These are phyloP conservation scores for Kwoniella heveanensis DNA, from an alignment of 768 basidiomycete species.

Conservation along the genomic window DNA sequence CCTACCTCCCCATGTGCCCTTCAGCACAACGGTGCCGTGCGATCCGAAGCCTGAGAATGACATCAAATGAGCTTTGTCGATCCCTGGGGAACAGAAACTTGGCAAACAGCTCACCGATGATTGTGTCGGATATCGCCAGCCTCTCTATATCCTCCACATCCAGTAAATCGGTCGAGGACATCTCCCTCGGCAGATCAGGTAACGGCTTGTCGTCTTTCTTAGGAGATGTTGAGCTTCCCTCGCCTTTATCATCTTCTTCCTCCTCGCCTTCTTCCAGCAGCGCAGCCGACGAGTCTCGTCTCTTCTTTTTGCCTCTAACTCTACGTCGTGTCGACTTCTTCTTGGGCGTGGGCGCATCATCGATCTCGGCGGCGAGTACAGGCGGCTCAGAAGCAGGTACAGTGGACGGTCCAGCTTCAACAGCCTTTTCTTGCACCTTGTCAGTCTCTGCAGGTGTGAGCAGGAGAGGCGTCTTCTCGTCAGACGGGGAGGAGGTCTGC, in stretches of 20 bases:
- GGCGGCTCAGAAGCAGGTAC: not conserved
- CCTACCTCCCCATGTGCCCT: slow-evolving; percentile 92
- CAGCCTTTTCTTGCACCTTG: slow-evolving; percentile 8
- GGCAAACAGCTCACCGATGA: slow-evolving; percentile 52
- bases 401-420: not conserved
- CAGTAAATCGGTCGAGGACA: slow-evolving; percentile 35
- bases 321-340: slow-evolving; percentile 49
- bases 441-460: not conserved
- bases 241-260: slow-evolving; percentile 29
- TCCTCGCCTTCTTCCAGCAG: slow-evolving; percentile 52
- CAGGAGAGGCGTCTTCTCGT: slow-evolving; percentile 42
- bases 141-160: slow-evolving; percentile 48
- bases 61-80: slow-evolving; percentile 4
- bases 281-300: slow-evolving; percentile 48
- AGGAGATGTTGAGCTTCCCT: slow-evolving; percentile 27
- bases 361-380: slow-evolving; percentile 12
- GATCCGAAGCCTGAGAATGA: slow-evolving; percentile 78
- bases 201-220: slow-evolving; percentile 45
- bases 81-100: not conserved
- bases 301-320: slow-evolving; percentile 62
- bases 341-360: slow-evolving; percentile 30
- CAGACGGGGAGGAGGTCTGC: slow-evolving; percentile 15
- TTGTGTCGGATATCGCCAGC: slow-evolving; percentile 55
- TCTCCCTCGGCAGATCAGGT: slow-evolving; percentile 43
- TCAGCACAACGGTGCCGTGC: slow-evolving; percentile 92